Evolutionary conservation across 2,329 filamentous ascomycete genomes (phyloP).

Genomic region (Fusarium temperatum): DNA sequence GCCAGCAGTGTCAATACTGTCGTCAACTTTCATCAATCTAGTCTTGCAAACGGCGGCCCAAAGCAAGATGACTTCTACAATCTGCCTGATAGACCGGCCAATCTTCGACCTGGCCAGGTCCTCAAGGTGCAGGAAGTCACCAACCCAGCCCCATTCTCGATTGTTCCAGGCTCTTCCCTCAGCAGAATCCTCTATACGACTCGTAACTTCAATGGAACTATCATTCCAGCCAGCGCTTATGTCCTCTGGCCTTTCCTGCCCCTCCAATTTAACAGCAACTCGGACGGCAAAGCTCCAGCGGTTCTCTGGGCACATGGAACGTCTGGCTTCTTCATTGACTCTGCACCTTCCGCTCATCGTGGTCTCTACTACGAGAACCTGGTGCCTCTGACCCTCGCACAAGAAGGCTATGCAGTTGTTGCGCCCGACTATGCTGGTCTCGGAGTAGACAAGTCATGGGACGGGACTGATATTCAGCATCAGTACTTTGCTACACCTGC

Average conservation of each 20-base stretch:
- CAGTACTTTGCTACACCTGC: constrained; percentile 51
- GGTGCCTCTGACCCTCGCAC: constrained; percentile 49
- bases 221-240: constrained; percentile 12
- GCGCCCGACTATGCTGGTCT: constrained; percentile 57
- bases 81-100: neutral
- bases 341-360: constrained; percentile 51
- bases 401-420: constrained; percentile 55
- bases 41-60: constrained; percentile 27
- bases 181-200: constrained; percentile 21
- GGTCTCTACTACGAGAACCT: constrained; percentile 52
- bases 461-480: constrained; percentile 50
- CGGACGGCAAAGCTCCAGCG: constrained; percentile 22
- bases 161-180: neutral
- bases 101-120: constrained; percentile 2
- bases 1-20: constrained; percentile 15
- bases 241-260: constrained; percentile 24
- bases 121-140: constrained; percentile 30
- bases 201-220: constrained; percentile 16
- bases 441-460: constrained; percentile 48
- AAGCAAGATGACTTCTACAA: constrained; percentile 31
- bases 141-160: neutral
- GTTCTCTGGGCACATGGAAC: constrained; percentile 57
- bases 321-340: constrained; percentile 49
- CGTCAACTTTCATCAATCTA: constrained; percentile 16
- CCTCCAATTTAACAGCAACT: neutral